Base-by-base conservation (phyloP, 805 yeast species). In the Starmerella gropengiesseri region DNA sequence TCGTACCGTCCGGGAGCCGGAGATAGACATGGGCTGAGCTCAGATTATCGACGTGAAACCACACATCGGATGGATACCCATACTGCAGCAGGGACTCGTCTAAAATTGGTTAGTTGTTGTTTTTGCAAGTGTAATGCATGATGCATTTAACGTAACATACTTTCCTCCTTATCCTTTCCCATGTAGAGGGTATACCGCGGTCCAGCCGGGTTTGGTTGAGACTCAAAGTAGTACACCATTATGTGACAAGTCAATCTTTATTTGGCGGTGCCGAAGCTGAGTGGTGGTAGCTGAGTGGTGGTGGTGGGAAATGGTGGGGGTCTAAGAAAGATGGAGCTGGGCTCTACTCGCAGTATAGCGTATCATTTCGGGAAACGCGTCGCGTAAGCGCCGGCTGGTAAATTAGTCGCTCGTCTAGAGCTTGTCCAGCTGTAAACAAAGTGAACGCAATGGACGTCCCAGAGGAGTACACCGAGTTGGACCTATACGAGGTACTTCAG, bases 11-110 rank as follows among this genome's bases (percentile, higher is more conserved):
- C 2, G 68, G 63, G 17, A 78, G 59, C 43, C 83, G 70, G 21
- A 81, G 62, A 53, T 83, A 83, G 8, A 83, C 69, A 57, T 83
- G 94, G 0, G 87, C 91, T 33, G 85, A 77, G 4, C 85, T 77
- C 37, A 75, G 65, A 50, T 77, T 78, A 51, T 80, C 87, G 7
- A 79, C 85, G 59, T 81, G 93, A 55, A 83, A 82, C 67, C 93
- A 82, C 4, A 80, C 63, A 56, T 81, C 78, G 45, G 71, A 72
- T 20, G 75, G 76, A 47, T 72, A 70, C 1, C 87, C 82, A 52
- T 74, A 70, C 55, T 74, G 75, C 44, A 82, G 72, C 40, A 77
- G 57, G 19, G 63, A 60, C 51, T 74, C 80, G 51, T 76, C 67
- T 60, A 25, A 23, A 12, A 4, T 19, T n/a, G 28, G 37, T 34